phyloP scores from a whole-genome alignment of 495 filamentous ascomycete genomes.

The Hyaloscypha hepaticicola region DNA sequence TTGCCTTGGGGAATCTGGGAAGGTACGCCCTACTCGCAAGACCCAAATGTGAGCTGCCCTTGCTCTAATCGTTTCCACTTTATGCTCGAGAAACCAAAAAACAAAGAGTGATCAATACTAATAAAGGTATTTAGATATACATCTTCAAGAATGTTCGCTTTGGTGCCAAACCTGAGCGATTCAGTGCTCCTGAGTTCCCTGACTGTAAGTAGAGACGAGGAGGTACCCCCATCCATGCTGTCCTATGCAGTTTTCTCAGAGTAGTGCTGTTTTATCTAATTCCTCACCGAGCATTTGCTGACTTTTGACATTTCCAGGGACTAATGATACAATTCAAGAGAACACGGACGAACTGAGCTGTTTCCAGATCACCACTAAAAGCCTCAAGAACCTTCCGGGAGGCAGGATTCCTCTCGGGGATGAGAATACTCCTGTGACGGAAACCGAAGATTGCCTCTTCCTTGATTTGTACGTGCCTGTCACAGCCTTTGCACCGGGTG shows the following conservation, averaged over 20 bases:
- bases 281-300: neutral
- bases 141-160: slow-evolving; percentile 3
- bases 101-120: neutral
- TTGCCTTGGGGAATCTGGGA: slow-evolving; percentile 2
- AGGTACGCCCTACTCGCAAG: neutral
- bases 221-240: too few species aligned
- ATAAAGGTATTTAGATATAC: neutral
- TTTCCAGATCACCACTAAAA: neutral
- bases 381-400: neutral
- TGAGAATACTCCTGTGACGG: neutral
- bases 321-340: neutral
- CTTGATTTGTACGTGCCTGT: slow-evolving; percentile 50
- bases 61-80: neutral
- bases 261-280: neutral
- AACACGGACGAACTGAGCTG: neutral
- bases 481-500: neutral
- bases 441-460: slow-evolving; percentile 45
- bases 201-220: neutral
- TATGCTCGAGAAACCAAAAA: neutral
- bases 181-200: neutral
- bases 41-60: slow-evolving; percentile 1
- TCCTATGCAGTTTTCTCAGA: too few species aligned
- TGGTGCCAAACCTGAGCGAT: neutral
- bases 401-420: slow-evolving; percentile 1
- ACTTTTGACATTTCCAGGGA: neutral